Evolutionary conservation across 108 stramenopile genomes (phyloP).

Genomic region (Pseudonitzschia multiseries): DNA sequence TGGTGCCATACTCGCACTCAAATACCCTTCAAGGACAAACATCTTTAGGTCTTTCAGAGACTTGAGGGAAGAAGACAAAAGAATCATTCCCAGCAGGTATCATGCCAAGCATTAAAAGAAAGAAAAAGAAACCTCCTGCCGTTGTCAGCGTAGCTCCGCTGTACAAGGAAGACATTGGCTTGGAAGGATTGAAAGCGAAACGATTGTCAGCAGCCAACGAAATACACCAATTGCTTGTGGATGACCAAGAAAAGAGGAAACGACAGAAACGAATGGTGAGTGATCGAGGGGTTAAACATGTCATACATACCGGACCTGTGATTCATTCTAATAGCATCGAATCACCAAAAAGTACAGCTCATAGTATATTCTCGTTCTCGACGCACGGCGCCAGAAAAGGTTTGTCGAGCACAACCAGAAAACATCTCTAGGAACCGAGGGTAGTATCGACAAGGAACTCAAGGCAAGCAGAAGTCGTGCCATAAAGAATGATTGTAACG

Average conservation of each 20-base stretch:
- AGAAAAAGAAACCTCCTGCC: slow-evolving; percentile 9
- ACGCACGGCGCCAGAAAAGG: slow-evolving; percentile 22
- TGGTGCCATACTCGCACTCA: too few relatives aligned
- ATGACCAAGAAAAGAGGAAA: slow-evolving; percentile 22
- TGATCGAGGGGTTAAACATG: not conserved
- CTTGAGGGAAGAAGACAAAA: not conserved
- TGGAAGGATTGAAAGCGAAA: slow-evolving; percentile 25
- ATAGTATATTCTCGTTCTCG: not conserved
- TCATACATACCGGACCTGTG: too few relatives aligned
- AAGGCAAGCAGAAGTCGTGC: not conserved
- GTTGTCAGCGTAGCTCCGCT: slow-evolving; percentile 25
- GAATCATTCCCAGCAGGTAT: not conserved
- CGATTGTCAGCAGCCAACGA: slow-evolving; percentile 2
- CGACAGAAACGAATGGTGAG: slow-evolving; percentile 39
- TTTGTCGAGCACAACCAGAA: slow-evolving; percentile 23
- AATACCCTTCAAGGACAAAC: too few relatives aligned
- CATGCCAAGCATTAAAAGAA: slow-evolving; percentile 2
- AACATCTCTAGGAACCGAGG: not conserved
- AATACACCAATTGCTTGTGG: slow-evolving; percentile 7
- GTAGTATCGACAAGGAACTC: not conserved
- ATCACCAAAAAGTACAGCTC: not conserved
- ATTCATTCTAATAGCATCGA: not conserved
- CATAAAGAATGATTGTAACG: not conserved
- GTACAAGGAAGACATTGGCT: slow-evolving; percentile 36
- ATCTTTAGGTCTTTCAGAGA: too few relatives aligned